Evolutionary conservation across 345 rosid species (phyloP), one percentile per base, ranked within the genome.

Genomic region (Chamaenerion angustifolium): DNA sequence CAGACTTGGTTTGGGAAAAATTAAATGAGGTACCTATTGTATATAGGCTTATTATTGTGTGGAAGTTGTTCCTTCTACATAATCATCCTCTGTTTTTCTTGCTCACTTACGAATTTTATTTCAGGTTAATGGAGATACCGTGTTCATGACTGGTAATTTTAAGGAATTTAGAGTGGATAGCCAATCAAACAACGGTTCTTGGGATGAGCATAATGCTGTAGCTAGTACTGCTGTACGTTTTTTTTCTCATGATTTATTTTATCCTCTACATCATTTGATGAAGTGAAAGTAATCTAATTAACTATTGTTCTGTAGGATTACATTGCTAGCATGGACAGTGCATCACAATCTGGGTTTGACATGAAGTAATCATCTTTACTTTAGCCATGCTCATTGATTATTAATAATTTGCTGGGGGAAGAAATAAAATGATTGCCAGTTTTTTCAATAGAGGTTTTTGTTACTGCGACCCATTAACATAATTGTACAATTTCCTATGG

Each of bases 1-100:
- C 85, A 16, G 89, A 88, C 69, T 65, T 93, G 74, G 99, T 93
- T 23, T 93, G 99, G 99, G 97, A 93, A 67, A 88, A 88, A 67
- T 68, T 93, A 40, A 85, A 83, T 64, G 95, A 93, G 99, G 97
- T 93, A 80, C 66, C 41, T 1, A 43, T 6, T 23, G 21, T n/a
- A 56, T 35, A 13, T 12, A 16, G 10, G 4, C 42, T 11, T 43
- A 44, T 49, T 11, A 2, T 44, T 44, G n/a, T 13, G 8, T 45
- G 14, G 51, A 18, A 31, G n/a, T 11, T 45, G 16, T 16, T 12
- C 3, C n/a, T 19, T 8, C 51, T 21, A 19, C 37, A 19, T 48
- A 19, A 19, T 18, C 6, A 18, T 48, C 37, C 49, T 47, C 50
- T 17, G 10, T 31, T 31, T 31, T 31, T 31, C 7, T 2, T 31